phyloP scores from a whole-genome alignment of 352 stramenopile species.

The Phytophthora cajani region DNA sequence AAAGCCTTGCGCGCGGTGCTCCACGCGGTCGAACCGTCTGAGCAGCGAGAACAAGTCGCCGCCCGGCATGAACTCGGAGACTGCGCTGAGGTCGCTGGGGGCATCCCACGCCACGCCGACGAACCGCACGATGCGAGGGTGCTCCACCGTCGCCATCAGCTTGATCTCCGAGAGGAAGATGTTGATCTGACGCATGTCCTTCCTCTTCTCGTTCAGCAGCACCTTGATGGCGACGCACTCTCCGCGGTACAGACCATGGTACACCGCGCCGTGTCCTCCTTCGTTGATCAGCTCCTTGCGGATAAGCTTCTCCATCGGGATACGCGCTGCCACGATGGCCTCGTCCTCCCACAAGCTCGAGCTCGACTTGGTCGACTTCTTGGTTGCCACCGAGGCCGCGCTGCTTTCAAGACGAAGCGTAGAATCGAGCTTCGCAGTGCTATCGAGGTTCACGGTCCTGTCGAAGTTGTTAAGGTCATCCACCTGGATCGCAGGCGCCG shows the following conservation, averaged over 20 bases:
- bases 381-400: constrained; percentile 4
- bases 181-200: constrained; percentile 56
- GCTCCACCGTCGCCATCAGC: constrained; percentile 62
- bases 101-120: constrained; percentile 65
- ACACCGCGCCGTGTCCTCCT: constrained; percentile 59
- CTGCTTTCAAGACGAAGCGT: constrained; percentile 34
- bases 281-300: constrained; percentile 47
- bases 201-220: constrained; percentile 40
- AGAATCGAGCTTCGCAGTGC: constrained; percentile 28
- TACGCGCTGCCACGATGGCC: constrained; percentile 38
- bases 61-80: constrained; percentile 63
- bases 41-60: constrained; percentile 55
- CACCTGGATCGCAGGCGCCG: constrained; percentile 11
- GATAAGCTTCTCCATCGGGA: constrained; percentile 58
- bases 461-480: constrained; percentile 30
- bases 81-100: constrained; percentile 49
- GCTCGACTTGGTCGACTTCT: constrained; percentile 11
- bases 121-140: constrained; percentile 66
- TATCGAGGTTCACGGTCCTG: constrained; percentile 36
- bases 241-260: constrained; percentile 49
- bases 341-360: constrained; percentile 46
- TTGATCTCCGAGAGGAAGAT: constrained; percentile 64
- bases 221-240: constrained; percentile 68
- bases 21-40: constrained; percentile 38
- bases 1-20: constrained; percentile 40